A percentile compares a stretch with the other conserved stretches of the same genome.
phyloP scores from a whole-genome alignment of 2,329 filamentous ascomycete species.

The Keithomyces neogunnii region DNA sequence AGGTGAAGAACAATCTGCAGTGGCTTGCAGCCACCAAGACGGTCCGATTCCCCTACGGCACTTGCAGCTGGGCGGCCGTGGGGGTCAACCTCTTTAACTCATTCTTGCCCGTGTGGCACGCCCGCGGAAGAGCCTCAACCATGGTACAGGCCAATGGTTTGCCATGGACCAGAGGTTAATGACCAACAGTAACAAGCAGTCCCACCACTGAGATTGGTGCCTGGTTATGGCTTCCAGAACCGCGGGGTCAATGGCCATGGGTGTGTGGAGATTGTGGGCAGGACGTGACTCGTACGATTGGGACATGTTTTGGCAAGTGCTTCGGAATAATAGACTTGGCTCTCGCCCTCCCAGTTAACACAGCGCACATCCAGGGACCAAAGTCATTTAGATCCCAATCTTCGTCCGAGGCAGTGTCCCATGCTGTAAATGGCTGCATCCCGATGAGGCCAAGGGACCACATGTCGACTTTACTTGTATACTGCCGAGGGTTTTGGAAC shows the following conservation, averaged over 20 bases:
- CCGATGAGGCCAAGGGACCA: conserved; percentile 6
- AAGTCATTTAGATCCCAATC: background rate
- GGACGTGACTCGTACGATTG: background rate
- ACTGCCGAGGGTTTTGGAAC: conserved; percentile 1
- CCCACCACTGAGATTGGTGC: background rate
- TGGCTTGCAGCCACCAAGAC: background rate
- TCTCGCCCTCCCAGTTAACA: too few species aligned
- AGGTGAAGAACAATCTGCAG: background rate
- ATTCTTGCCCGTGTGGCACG: too few species aligned
- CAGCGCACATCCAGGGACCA: background rate
- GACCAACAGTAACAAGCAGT: too few species aligned
- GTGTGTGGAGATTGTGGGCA: background rate
- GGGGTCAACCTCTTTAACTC: background rate
- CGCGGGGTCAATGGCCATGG: background rate
- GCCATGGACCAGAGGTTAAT: too few species aligned
- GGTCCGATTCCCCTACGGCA: background rate
- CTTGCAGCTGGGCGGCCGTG: background rate
- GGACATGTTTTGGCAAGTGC: background rate
- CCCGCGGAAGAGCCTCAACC: too few species aligned
- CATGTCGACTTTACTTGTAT: conserved; percentile 7
- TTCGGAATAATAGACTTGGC: too few species aligned
- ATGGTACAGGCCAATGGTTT: too few species aligned
- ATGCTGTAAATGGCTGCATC: conserved; percentile 4
- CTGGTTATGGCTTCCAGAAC: too few species aligned
- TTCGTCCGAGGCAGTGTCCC: conserved; percentile 1